phyloP scores from a whole-genome alignment of 176 grass and related monocot species.

The Oryza meyeriana region DNA sequence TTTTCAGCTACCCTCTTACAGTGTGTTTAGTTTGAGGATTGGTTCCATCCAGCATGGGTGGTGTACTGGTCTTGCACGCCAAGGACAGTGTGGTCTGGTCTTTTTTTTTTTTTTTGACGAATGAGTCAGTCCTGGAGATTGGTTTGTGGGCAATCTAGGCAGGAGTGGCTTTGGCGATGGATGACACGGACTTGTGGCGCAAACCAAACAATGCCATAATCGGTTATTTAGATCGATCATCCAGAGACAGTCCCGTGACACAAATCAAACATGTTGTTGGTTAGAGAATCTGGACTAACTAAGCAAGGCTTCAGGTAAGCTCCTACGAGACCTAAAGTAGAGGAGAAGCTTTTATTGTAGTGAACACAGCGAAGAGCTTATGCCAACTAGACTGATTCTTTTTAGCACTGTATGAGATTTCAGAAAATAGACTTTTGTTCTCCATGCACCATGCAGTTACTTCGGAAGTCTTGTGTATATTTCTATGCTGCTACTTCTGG shows the following conservation, averaged over 20 bases:
- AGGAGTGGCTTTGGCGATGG: background rate
- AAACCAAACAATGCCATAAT: background rate
- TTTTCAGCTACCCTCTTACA: background rate
- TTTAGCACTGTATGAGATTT: background rate
- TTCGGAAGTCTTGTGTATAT: background rate
- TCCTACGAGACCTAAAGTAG: slow-evolving; percentile 8
- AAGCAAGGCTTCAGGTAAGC: background rate
- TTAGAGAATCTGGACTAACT: background rate
- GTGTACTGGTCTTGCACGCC: background rate
- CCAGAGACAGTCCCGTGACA: too few species aligned
- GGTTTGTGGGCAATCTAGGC: background rate
- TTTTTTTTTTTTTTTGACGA: background rate
- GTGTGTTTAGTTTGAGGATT: background rate
- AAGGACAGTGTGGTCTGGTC: background rate
- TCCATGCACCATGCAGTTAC: background rate
- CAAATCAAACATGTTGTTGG: background rate
- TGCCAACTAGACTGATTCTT: background rate
- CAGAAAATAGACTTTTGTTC: background rate
- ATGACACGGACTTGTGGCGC: background rate
- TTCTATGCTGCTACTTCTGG: background rate
- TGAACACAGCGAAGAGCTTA: background rate
- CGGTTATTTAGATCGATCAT: background rate
- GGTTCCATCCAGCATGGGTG: background rate
- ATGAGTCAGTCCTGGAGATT: background rate
- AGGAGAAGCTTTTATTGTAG: slow-evolving; percentile 23